Percentiles rank a stretch among this genome's conserved stretches.
phyloP scores from a whole-genome alignment of 2,329 filamentous ascomycete genomes.

The Lojkania enalia region DNA sequence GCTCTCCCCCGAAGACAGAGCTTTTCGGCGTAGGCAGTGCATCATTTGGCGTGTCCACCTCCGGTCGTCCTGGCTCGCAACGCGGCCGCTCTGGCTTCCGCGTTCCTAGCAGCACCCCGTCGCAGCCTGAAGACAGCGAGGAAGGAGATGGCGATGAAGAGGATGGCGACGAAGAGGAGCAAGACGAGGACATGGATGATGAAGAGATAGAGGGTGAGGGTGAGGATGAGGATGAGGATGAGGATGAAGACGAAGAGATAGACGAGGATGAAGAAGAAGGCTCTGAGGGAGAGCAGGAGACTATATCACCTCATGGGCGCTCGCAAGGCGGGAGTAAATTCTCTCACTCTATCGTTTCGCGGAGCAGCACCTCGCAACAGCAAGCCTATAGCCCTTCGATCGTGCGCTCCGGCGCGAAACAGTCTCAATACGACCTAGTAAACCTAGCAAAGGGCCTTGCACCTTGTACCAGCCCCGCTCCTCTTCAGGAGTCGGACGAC shows the following conservation, averaged over 20 bases:
- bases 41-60: constrained; percentile 31
- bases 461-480: constrained; percentile 59
- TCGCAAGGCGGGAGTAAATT: constrained; percentile 25
- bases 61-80: constrained; percentile 30
- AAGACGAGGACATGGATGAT: constrained; percentile 24
- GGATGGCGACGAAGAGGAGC: constrained; percentile 41
- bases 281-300: constrained; percentile 22
- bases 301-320: constrained; percentile 49
- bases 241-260: constrained; percentile 41
- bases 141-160: constrained; percentile 42
- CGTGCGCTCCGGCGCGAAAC: constrained; percentile 35
- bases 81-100: constrained; percentile 35
- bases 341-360: constrained; percentile 40
- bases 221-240: constrained; percentile 40
- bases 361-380: constrained; percentile 37
- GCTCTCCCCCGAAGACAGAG: constrained; percentile 41
- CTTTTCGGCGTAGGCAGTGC: constrained; percentile 34
- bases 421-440: constrained; percentile 66
- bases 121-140: constrained; percentile 37
- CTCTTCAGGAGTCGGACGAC: constrained; percentile 69
- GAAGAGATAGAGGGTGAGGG: constrained; percentile 25
- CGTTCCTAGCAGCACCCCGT: constrained; percentile 44
- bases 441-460: constrained; percentile 72
- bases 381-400: constrained; percentile 23
- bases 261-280: constrained; percentile 19